Conservation (phyloP, 176 grass and related monocot genomes). For the Chloris gayana region DNA sequence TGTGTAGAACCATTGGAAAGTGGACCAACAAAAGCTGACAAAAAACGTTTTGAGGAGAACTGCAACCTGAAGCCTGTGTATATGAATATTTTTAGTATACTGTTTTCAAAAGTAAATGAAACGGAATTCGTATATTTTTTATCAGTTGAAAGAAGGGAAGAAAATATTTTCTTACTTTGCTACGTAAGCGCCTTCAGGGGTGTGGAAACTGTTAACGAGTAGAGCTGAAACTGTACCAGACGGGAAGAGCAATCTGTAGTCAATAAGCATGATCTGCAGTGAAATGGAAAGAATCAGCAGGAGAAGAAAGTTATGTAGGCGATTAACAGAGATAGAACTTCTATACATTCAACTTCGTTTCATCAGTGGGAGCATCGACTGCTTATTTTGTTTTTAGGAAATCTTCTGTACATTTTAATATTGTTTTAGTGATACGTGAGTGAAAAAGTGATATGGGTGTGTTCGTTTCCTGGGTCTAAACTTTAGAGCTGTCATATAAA, state of each 20-base stretch:
- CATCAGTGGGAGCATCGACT: too few relatives aligned
- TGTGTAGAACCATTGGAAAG: conserved; percentile 73
- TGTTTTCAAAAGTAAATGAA: background rate
- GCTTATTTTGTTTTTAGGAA: background rate
- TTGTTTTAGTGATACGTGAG: background rate
- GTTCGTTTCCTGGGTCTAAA: too few relatives aligned
- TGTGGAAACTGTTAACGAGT: conserved; percentile 76
- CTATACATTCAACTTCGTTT: background rate
- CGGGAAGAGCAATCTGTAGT: conserved; percentile 71
- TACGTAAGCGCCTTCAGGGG: conserved; percentile 55
- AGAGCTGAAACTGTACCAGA: conserved; percentile 63
- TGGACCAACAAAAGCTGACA: conserved; percentile 59
- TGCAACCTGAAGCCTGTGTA: conserved; percentile 49
- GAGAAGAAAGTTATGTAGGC: background rate
- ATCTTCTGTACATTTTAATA: too few relatives aligned
- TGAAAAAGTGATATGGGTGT: background rate
- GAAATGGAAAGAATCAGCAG: background rate
- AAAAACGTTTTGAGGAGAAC: conserved; percentile 60
- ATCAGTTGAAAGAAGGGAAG: background rate
- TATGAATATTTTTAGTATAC: background rate
- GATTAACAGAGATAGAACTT: background rate
- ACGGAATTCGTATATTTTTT: background rate
- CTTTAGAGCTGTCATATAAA: too few relatives aligned
- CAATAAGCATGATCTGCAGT: conserved; percentile 60
- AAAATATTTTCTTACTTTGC: conserved; percentile 46